Evolutionary conservation across 2,329 filamentous ascomycete species (phyloP).

Genomic region (Thelonectria discophora): DNA sequence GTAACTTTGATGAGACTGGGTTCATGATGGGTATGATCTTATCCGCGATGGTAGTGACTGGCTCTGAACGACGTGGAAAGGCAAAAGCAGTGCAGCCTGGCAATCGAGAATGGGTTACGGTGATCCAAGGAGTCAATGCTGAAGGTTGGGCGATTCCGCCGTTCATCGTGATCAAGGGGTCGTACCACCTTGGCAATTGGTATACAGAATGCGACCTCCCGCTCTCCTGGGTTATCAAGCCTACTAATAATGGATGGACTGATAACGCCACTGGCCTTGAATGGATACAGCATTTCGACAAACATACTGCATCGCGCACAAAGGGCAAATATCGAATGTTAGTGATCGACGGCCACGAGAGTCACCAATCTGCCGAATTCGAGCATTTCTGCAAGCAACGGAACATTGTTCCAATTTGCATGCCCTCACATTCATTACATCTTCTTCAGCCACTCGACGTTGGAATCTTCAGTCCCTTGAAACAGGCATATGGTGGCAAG

Average conservation of each 20-base stretch:
- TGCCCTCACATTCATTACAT: neutral
- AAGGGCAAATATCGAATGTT: no score
- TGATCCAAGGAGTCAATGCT: conserved; percentile 1
- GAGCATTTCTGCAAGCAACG: neutral
- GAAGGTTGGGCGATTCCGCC: neutral
- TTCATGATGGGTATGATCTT: conserved; percentile 4
- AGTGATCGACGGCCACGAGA: no score
- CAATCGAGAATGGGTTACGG: no score
- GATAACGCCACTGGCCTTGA: no score
- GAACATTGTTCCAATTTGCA: neutral
- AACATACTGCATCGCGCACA: no score
- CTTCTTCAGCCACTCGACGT: conserved; percentile 4
- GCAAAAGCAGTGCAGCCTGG: neutral
- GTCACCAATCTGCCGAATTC: no score
- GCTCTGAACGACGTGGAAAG: neutral
- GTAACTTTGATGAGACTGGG: conserved; percentile 4
- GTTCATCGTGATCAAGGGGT: neutral
- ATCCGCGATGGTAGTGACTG: neutral
- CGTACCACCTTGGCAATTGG: neutral
- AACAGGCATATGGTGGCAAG: neutral
- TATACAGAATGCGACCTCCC: neutral
- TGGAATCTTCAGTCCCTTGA: neutral
- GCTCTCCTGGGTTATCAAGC: no score
- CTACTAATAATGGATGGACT: no score
- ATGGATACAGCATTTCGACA: no score